Percentiles rank a stretch among this genome's conserved stretches.
Conservation (phyloP, 257 asterid species). For the Solanum chaucha region DNA sequence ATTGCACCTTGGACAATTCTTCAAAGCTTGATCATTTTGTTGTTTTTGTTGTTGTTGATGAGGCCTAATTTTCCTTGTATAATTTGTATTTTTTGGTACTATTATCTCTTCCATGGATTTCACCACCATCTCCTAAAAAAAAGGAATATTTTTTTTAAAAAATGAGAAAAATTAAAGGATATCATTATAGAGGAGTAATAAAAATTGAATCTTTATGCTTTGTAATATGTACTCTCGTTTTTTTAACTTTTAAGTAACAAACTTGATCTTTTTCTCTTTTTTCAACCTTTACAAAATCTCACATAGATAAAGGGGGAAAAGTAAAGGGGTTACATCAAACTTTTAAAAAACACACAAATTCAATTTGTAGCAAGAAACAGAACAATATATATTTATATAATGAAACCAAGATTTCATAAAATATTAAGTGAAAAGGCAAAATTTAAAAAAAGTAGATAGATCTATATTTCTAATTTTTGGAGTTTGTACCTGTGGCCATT, state of each 20-base stretch:
- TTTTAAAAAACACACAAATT: background rate
- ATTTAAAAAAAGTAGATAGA: background rate
- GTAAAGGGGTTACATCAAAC: background rate
- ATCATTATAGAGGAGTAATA: background rate
- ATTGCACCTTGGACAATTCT: conserved; percentile 47
- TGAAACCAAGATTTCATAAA: background rate
- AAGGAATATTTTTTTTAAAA: background rate
- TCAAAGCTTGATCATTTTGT: conserved; percentile 38
- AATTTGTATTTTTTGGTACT: conserved; percentile 2
- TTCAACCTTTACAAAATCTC: conserved; percentile 5
- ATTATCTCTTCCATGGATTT: conserved; percentile 47
- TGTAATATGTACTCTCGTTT: background rate
- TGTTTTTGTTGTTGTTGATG: conserved; percentile 16
- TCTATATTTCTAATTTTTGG: background rate
- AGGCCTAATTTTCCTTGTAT: conserved; percentile 36
- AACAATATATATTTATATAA: background rate
- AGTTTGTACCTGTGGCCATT: conserved; percentile 73
- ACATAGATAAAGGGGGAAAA: background rate
- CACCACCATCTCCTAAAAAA: conserved; percentile 39
- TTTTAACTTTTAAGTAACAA: background rate
- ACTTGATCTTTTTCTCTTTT: conserved; percentile 2
- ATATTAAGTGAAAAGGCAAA: background rate
- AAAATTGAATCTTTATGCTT: conserved; percentile 14
- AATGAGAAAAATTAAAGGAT: background rate
- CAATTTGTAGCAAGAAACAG: background rate